Evolutionary conservation across 73 alveolate species (phyloP).

Genomic region (Paramecium sonneborni): DNA sequence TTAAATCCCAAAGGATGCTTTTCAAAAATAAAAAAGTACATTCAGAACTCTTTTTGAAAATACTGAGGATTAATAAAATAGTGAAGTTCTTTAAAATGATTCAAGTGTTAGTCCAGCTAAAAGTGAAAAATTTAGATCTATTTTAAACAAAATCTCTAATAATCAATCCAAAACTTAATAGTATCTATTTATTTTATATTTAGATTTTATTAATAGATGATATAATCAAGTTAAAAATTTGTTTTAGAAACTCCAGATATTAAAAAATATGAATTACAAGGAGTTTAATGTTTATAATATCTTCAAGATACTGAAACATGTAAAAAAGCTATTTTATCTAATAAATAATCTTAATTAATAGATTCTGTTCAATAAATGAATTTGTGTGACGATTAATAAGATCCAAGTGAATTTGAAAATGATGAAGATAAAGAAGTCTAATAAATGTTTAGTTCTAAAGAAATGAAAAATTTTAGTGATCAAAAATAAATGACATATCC

Average conservation of each 20-base stretch:
- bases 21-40: conserved; percentile 11
- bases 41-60: conserved; percentile 39
- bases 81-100: not conserved
- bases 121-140: conserved; percentile 37
- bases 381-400: conserved; percentile 32
- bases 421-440: conserved; percentile 50
- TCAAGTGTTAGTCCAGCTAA: conserved; percentile 21
- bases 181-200: not conserved
- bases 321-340: conserved; percentile 18
- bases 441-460: conserved; percentile 13
- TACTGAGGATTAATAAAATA: not conserved
- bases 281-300: not conserved
- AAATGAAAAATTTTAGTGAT: not conserved
- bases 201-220: conserved; percentile 37
- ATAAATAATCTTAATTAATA: conserved; percentile 9
- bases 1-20: conserved; percentile 31
- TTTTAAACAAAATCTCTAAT: conserved; percentile 36
- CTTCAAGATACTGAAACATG: conserved; percentile 51
- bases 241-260: conserved; percentile 39
- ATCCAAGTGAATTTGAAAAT: conserved; percentile 57
- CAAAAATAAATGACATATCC: conserved; percentile 10
- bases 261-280: conserved; percentile 32
- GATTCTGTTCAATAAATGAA: conserved; percentile 22
- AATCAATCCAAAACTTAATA: conserved; percentile 52
- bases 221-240: conserved; percentile 9